These are phyloP conservation scores for Neotropicomus parvogracilis DNA, from an alignment of 1,284 basidiomycete genomes.

Conservation along the genomic window DNA sequence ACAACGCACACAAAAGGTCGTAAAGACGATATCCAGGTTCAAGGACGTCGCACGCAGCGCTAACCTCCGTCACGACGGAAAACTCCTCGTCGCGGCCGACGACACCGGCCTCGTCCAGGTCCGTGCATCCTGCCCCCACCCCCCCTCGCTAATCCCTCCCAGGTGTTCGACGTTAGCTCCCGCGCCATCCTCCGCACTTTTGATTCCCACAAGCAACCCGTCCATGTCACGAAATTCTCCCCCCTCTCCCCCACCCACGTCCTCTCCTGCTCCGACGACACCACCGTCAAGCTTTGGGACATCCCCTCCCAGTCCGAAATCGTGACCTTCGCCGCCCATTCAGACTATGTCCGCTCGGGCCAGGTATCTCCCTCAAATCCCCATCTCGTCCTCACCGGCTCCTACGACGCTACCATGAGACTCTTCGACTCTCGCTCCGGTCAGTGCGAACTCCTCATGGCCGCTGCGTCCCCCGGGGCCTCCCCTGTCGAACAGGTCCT, in stretches of 20 bases:
- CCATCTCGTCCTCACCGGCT: constrained; percentile 85
- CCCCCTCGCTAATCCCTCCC: constrained; percentile 13
- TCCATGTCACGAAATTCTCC: constrained; percentile 94
- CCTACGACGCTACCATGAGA: constrained; percentile 90
- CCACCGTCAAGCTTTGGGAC: constrained; percentile 93
- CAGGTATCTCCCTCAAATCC: constrained; percentile 83
- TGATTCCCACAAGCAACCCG: constrained; percentile 91
- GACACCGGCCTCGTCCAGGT: constrained; percentile 93
- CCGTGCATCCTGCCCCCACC: constrained; percentile 9
- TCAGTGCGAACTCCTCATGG: constrained; percentile 81
- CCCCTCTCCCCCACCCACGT: constrained; percentile 76
- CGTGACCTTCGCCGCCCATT: constrained; percentile 79
- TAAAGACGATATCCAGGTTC: constrained; percentile 95
- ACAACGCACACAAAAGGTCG: constrained; percentile 90
- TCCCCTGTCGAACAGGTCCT: constrained; percentile 91
- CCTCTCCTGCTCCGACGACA: constrained; percentile 95
- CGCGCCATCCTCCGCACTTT: constrained; percentile 92
- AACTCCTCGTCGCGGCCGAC: constrained; percentile 92
- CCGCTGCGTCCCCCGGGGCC: constrained; percentile 44
- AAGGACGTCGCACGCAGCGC: constrained; percentile 93
- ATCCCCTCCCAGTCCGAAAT: constrained; percentile 85
- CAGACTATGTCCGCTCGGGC: constrained; percentile 94
- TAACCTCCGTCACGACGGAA: constrained; percentile 87
- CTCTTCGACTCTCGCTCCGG: constrained; percentile 87
- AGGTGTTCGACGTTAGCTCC: constrained; percentile 95